These are phyloP conservation scores for Epichloe brachyelytri DNA, from an alignment of 2,329 filamentous ascomycete genomes.

Conservation along the genomic window DNA sequence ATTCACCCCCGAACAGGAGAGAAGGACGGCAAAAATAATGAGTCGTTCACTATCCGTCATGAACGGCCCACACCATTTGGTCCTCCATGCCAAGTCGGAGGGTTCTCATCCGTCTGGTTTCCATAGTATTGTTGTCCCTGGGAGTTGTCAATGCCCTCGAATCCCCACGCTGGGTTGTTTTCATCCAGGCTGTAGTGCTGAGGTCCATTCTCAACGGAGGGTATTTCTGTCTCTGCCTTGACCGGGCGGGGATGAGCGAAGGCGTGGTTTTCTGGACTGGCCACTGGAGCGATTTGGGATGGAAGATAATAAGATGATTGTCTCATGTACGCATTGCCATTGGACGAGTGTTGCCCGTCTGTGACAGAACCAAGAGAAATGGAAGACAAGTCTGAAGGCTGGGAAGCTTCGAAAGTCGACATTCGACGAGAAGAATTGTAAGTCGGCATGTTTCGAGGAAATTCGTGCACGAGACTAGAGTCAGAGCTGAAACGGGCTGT, in stretches of 20 bases:
- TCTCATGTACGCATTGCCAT: slow-evolving; percentile 1
- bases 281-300: slow-evolving; percentile 6
- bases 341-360: slow-evolving; percentile 7
- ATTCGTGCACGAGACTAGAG: slow-evolving; percentile 10
- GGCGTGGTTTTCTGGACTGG: slow-evolving; percentile 6
- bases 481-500: slow-evolving; percentile 8
- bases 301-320: slow-evolving; percentile 10
- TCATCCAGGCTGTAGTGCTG: slow-evolving; percentile 10
- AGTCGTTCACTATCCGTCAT: neutral
- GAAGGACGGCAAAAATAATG: too few relatives aligned
- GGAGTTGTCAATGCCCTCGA: slow-evolving; percentile 8
- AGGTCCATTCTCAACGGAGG: slow-evolving; percentile 6
- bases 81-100: slow-evolving; percentile 2
- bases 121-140: slow-evolving; percentile 9
- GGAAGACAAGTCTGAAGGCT: slow-evolving; percentile 8
- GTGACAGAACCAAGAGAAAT: slow-evolving; percentile 6
- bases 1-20: neutral
- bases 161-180: slow-evolving; percentile 6
- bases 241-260: slow-evolving; percentile 11
- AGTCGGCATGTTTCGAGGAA: slow-evolving; percentile 14
- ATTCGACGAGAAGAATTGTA: slow-evolving; percentile 9
- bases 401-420: slow-evolving; percentile 10
- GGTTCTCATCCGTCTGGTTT: neutral
- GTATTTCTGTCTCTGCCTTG: slow-evolving; percentile 9
- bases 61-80: slow-evolving; percentile 4